phyloP scores from a whole-genome alignment of 2,329 filamentous ascomycete genomes.

The Xylaria multiplex region DNA sequence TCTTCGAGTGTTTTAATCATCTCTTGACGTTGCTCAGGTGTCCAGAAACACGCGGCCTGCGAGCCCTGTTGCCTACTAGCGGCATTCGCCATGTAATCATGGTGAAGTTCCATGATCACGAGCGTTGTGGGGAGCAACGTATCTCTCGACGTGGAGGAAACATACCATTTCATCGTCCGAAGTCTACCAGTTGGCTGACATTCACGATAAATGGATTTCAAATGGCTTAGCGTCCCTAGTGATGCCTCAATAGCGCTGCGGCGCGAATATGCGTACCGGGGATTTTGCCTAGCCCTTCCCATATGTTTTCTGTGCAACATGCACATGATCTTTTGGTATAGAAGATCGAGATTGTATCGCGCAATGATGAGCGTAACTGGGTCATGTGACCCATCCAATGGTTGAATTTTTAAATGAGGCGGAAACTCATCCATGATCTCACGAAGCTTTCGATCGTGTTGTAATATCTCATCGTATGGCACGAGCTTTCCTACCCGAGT shows the following conservation, averaged over 20 bases:
- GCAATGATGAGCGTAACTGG: constrained; percentile 87
- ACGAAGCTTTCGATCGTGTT: constrained; percentile 69
- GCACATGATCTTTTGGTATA: constrained; percentile 90
- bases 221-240: constrained; percentile 80
- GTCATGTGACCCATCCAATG: constrained; percentile 79
- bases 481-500: constrained; percentile 65
- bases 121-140: constrained; percentile 89
- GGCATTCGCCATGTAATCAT: constrained; percentile 65
- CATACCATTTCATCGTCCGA: constrained; percentile 78
- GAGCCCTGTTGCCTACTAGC: constrained; percentile 53
- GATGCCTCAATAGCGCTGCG: constrained; percentile 87
- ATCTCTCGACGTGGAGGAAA: constrained; percentile 82
- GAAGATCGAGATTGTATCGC: constrained; percentile 82
- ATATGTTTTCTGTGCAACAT: constrained; percentile 90
- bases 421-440: constrained; percentile 75
- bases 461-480: constrained; percentile 72
- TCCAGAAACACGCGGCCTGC: constrained; percentile 65
- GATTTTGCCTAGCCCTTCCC: constrained; percentile 77
- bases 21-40: constrained; percentile 69
- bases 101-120: constrained; percentile 83
- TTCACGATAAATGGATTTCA: constrained; percentile 79
- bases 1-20: constrained; percentile 81
- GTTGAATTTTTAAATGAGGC: constrained; percentile 79
- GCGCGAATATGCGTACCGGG: constrained; percentile 85
- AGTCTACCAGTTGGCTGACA: constrained; percentile 77